Evolutionary conservation across 441 rosid genomes (phyloP), one percentile per base, ranked within the genome.

Genomic region (Isatis lusitanica): DNA sequence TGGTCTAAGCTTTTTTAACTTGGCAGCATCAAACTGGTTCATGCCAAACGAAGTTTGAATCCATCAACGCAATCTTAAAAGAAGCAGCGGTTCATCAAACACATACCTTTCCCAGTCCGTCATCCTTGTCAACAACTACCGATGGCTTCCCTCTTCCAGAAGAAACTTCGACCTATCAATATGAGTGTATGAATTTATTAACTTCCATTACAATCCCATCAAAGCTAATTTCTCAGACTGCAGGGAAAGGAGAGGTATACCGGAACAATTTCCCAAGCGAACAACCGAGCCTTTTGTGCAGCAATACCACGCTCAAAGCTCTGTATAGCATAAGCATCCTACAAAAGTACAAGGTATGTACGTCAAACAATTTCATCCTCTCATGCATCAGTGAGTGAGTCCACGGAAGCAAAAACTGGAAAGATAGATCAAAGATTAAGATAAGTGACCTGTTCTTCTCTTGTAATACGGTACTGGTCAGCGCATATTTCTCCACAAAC

Each of bases 401-500:
- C 38, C 9, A 35, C 9, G 9, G 9, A 7, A 35, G 6, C 9
- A 31, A 47, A 6, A 2, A 2, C 4, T 66, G 12, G 24, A 76
- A 69, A 68, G 43, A 68, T 66, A 64, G 47, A 44, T 53, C 67
- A 66, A 40, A 33, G 52, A 31, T 44, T 53, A 59, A 15, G 30
- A 62, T 33, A 15, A 15, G 56, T 24, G 64, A 94, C 99, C 93
- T 94, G 97, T 66, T 87, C 88, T 74, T 90, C 90, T 81, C 90
- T 88, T 58, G 96, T 71, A 42, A 94, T 86, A 3, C 4, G 48
- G 82, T 88, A 81, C 51, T 86, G 88, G 38, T 86, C 90, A 46
- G 97, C 97, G 75, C 97, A 94, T 65, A 94, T 70, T 86, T 94
- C 99, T 61, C 80, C 97, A 70, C 97, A 94, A 42, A 88, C 85